phyloP scores from a whole-genome alignment of 495 filamentous ascomycete genomes.

The Penicillium maclennaniae region DNA sequence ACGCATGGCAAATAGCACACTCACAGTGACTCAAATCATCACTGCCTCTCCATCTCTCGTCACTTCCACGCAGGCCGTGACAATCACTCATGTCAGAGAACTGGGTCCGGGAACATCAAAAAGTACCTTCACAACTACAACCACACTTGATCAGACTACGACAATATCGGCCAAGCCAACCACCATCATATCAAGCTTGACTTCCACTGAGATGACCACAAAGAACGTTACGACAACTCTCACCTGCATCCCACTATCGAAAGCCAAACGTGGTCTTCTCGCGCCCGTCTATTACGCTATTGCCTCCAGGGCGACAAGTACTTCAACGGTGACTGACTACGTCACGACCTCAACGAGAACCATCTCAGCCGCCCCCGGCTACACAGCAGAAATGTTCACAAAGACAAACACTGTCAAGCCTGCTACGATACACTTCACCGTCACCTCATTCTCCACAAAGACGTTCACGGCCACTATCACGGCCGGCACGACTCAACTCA shows the following conservation, averaged over 20 bases:
- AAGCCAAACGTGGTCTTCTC: slow-evolving; percentile 1
- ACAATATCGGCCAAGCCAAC: background rate
- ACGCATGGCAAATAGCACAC: background rate
- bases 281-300: background rate
- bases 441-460: background rate
- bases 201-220: background rate
- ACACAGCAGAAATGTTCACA: background rate
- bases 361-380: background rate
- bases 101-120: background rate
- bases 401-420: background rate
- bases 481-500: background rate
- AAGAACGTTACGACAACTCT: slow-evolving; percentile 2
- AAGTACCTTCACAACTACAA: background rate
- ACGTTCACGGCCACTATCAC: background rate
- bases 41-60: background rate
- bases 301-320: background rate
- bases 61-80: background rate
- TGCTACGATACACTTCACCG: background rate
- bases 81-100: background rate
- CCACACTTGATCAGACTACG: background rate
- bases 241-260: background rate
- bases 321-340: background rate
- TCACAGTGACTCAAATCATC: background rate
- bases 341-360: background rate
- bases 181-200: background rate